Percentiles rank a stretch among this genome's conserved stretches.
Conservation (phyloP, 495 filamentous ascomycete genomes). For the Penicillium ochrochloron region DNA sequence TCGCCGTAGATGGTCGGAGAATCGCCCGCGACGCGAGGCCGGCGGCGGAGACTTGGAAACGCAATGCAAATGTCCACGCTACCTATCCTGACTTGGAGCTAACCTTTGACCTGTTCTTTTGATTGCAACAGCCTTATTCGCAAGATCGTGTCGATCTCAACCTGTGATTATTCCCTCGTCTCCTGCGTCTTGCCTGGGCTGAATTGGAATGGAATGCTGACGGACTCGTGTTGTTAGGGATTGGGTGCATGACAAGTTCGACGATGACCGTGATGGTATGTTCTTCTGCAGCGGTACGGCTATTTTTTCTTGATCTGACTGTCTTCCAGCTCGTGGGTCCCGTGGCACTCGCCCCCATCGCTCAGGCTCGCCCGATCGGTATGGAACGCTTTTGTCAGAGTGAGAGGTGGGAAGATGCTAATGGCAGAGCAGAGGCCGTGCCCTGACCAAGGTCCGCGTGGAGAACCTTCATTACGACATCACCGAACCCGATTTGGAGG, state of each 20-base stretch:
- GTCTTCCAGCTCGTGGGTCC: constrained; percentile 42
- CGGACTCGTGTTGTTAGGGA: constrained; percentile 57
- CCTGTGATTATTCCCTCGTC: constrained; percentile 43
- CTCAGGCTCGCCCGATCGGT: constrained; percentile 58
- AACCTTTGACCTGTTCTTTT: constrained; percentile 54
- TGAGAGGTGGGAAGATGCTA: constrained; percentile 23
- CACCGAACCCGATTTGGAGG: constrained; percentile 82
- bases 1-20: constrained; percentile 34
- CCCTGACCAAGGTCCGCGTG: constrained; percentile 76
- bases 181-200: constrained; percentile 10
- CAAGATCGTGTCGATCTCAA: constrained; percentile 60
- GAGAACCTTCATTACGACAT: constrained; percentile 96
- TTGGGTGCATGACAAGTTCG: constrained; percentile 89
- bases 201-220: constrained; percentile 20
- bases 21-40: constrained; percentile 37
- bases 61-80: constrained; percentile 44
- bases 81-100: constrained; percentile 57
- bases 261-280: constrained; percentile 62
- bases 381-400: constrained; percentile 29
- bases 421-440: constrained; percentile 36
- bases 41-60: constrained; percentile 42
- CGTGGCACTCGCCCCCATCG: constrained; percentile 48
- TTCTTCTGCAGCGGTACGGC: constrained; percentile 19
- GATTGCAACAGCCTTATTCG: constrained; percentile 59
- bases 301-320: constrained; percentile 28